Evolutionary conservation across 2,329 filamentous ascomycete genomes (phyloP), one percentile per base, ranked within the genome.

Genomic region (Exophiala viscosa): DNA sequence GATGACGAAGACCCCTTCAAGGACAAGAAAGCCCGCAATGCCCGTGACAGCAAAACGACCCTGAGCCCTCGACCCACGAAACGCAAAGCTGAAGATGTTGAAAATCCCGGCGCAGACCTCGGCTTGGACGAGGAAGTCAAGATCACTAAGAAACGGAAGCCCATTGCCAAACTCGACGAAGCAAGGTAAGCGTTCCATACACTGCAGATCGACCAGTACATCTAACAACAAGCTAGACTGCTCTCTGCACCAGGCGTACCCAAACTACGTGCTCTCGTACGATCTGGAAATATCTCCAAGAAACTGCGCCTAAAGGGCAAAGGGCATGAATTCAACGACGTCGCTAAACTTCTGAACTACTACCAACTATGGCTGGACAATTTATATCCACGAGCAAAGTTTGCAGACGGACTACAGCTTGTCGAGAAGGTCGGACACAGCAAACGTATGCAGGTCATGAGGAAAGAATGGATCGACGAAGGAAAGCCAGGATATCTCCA

Each of bases 341-440:
- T 90, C 9, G 81, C 85, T 0, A 83, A 85, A 13, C 79, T 99
- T 18, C 78, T 99, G 43, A 89, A 88, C 18, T 88, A 95, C 67
- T 99, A 97, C 67, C 93, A 97, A 68, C 72, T 96, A 50, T 99
- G 93, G 93, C 86, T 99, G 1, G 92, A 99, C 70, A 90, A 96
- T 65, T 77, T 99, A 10, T 99, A 91, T 65, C 93, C 93, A 10
- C 90, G 95, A 65, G 93, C 92, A 4, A 92, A 90, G 65, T 99
- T 99, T 65, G 81, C 88, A 43, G 93, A 99, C 65, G 93, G 88
- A 2, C 75, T 97, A 5, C 75, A 79, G 35, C 96, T 97, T 76
- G 88, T 97, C 2, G 93, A 99, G 69, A 96, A 95, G 71, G 78
- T 90, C 0, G 93, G 93, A 1, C 93, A 96, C 70, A 89, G 86